Conservation (phyloP, 208 protist genomes). For the Porcisia hertigi region DNA sequence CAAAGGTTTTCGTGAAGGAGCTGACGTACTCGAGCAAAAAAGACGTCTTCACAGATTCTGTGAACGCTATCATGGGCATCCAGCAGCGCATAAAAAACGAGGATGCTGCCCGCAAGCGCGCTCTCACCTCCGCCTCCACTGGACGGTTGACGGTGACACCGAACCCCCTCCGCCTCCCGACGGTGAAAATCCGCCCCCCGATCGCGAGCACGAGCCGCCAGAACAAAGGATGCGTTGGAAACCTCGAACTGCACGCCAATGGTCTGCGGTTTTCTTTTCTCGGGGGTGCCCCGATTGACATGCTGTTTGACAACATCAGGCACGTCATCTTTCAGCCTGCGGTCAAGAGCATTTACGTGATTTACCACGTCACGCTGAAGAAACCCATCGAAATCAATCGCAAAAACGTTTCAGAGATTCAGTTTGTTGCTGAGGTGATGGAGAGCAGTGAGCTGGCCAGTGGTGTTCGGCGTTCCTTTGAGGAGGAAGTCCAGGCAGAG, state of each 20-base stretch:
- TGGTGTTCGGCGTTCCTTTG: conserved; percentile 53
- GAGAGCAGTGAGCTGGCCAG: conserved; percentile 80
- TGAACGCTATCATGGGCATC: conserved; percentile 65
- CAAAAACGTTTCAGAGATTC: conserved; percentile 94
- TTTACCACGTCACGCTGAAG: conserved; percentile 97
- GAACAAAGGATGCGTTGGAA: conserved; percentile 85
- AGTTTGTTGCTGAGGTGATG: conserved; percentile 97
- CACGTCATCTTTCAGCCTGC: conserved; percentile 97
- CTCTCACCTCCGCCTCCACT: conserved; percentile 43
- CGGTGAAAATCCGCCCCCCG: conserved; percentile 91
- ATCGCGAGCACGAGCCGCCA: conserved; percentile 63
- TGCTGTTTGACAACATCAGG: conserved; percentile 97
- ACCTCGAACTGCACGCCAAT: conserved; percentile 95
- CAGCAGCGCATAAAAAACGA: conserved; percentile 79
- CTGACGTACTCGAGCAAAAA: conserved; percentile 64
- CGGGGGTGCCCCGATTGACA: conserved; percentile 83
- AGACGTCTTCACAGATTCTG: conserved; percentile 64
- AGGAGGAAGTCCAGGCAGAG: conserved; percentile 82
- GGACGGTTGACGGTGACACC: conserved; percentile 49
- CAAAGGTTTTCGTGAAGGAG: conserved; percentile 90
- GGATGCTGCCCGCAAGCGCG: conserved; percentile 58
- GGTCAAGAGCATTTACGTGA: conserved; percentile 89
- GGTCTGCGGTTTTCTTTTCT: conserved; percentile 94
- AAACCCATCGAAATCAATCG: conserved; percentile 96
- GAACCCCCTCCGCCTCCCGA: conserved; percentile 65